A percentile compares a stretch with the other conserved stretches of the same genome.
Conservation (phyloP, 179 eudicot genomes). For the Carnegiea gigantea region DNA sequence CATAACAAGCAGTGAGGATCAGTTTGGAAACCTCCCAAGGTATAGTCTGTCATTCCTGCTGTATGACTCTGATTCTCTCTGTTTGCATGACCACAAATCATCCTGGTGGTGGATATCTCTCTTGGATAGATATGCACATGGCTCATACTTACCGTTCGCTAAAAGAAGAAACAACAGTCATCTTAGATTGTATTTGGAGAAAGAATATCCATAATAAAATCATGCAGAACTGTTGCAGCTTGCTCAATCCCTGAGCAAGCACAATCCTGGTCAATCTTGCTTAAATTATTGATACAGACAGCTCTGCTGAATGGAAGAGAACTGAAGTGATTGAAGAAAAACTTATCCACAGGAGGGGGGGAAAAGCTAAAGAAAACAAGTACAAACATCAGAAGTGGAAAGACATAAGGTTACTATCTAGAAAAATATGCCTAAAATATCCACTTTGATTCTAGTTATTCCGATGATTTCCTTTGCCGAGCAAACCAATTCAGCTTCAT, state of each 20-base stretch:
- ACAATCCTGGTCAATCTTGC: neutral
- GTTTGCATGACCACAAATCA: neutral
- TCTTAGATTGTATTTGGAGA: neutral
- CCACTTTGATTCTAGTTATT: neutral
- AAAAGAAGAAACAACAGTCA: neutral
- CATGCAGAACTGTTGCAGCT: neutral
- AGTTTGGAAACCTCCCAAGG: slow-evolving; percentile 56
- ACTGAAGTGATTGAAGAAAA: no score
- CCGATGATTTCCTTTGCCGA: no score
- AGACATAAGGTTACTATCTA: neutral
- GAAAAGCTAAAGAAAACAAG: no score
- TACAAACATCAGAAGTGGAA: no score
- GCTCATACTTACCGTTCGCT: neutral
- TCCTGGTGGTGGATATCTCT: neutral
- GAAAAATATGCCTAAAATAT: neutral
- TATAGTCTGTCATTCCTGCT: slow-evolving; percentile 22
- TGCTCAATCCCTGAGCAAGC: neutral
- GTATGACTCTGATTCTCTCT: neutral
- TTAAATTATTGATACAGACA: neutral
- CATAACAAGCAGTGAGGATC: slow-evolving; percentile 68
- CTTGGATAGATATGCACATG: neutral
- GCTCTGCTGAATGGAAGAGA: neutral
- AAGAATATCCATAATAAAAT: neutral
- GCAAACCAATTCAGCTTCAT: no score
- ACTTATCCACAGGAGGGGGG: neutral